Evolutionary conservation across 257 asterid genomes (phyloP).

Genomic region (Euphrasia confusa): DNA sequence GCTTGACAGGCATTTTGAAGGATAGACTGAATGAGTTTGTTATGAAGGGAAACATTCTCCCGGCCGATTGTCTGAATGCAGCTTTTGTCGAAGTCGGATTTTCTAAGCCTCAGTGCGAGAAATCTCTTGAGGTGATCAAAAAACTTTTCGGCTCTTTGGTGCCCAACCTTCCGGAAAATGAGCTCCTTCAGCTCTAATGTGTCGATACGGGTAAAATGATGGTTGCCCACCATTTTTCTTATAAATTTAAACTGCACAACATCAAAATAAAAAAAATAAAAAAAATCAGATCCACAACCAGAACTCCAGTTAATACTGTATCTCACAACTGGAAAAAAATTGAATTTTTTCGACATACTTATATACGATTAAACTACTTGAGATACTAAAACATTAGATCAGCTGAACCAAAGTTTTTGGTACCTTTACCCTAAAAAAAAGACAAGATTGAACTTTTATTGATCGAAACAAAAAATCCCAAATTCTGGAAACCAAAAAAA

Average conservation of each 20-base stretch:
- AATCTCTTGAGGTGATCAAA: constrained; percentile 46
- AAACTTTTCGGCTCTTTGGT: constrained; percentile 53
- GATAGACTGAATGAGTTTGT: constrained; percentile 55
- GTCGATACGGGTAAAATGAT: constrained; percentile 50
- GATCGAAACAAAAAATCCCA: no score
- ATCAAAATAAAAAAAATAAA: no score
- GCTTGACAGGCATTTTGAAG: constrained; percentile 53
- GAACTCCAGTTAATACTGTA: background rate
- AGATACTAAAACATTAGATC: background rate
- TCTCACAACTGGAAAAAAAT: background rate
- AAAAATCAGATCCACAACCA: constrained; percentile 30
- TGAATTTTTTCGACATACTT: background rate
- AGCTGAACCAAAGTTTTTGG: background rate
- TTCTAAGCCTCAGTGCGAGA: constrained; percentile 41
- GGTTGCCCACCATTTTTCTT: constrained; percentile 45
- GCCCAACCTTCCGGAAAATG: constrained; percentile 55
- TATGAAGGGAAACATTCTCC: constrained; percentile 65
- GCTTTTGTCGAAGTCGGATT: constrained; percentile 50
- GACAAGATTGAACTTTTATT: background rate
- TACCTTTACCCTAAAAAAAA: background rate
- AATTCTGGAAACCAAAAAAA: no score
- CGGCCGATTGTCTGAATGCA: constrained; percentile 55
- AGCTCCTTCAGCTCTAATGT: constrained; percentile 49
- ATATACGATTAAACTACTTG: background rate
- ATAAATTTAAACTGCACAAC: constrained; percentile 25